These are phyloP conservation scores for Sporobolus alterniflorus DNA, from an alignment of 202 grass and related monocot species.

Conservation along the genomic window DNA sequence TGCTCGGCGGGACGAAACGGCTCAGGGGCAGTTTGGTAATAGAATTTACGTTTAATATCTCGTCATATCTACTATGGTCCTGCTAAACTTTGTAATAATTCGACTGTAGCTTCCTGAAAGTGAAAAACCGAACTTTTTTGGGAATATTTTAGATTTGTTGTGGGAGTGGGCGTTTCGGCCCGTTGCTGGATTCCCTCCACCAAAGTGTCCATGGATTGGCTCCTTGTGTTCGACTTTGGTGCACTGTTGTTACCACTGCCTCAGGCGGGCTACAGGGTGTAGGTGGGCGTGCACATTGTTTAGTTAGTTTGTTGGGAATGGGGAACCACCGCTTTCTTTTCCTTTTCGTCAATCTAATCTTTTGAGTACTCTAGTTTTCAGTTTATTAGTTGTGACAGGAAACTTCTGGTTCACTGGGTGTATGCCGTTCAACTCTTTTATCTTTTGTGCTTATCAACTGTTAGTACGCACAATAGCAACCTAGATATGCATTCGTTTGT, in stretches of 20 bases:
- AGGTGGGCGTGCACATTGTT: background rate
- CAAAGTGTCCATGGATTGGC: constrained; percentile 22
- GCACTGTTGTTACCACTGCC: constrained; percentile 33
- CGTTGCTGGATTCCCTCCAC: constrained; percentile 48
- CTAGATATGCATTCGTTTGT: background rate
- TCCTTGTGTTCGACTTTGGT: constrained; percentile 32
- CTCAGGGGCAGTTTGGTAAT: constrained; percentile 35
- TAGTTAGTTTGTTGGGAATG: background rate
- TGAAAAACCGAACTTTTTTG: too few species aligned
- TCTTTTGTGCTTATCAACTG: background rate
- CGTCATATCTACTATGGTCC: too few species aligned
- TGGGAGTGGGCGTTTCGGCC: constrained; percentile 31
- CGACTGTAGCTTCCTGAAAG: too few species aligned
- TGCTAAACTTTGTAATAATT: too few species aligned
- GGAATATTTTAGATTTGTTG: constrained; percentile 34
- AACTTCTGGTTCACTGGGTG: background rate
- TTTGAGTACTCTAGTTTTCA: background rate
- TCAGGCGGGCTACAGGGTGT: constrained; percentile 22
- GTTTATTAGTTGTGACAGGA: background rate
- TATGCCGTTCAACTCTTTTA: background rate
- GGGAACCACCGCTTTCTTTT: background rate
- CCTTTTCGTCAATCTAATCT: background rate
- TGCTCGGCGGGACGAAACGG: background rate
- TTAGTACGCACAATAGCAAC: background rate
- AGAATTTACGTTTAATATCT: too few species aligned